Base-by-base conservation (phyloP, 116 monocot species). In the Posidonia oceanica region DNA sequence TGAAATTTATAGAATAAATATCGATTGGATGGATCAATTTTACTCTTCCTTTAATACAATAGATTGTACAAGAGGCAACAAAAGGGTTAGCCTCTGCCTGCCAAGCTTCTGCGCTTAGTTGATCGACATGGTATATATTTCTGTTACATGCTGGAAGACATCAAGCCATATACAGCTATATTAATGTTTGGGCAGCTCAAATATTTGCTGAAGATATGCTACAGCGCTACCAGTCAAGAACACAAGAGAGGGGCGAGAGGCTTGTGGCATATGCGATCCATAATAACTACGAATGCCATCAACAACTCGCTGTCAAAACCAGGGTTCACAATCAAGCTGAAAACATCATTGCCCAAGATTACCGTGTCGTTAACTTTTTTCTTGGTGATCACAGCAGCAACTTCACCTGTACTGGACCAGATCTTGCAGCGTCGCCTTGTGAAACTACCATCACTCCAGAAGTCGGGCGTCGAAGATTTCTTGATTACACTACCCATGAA, bases 401-500 rank as follows among this genome's bases (percentile, higher is more conserved):
- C 81, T 59, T 80, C 75, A n/a, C 81, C 85, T 10, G 72, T 54
- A 21, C 78, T 54, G 37, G 69, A 62, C 57, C 69, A 36, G 7
- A 95, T 75, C 70, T 79, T 81, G 84, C 95, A 95, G 55, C 75
- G 53, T 52, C 95, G 71, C 68, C 48, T 75, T 68, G 64, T 40
- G 69, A 88, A 95, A 39, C 80, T 74, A 7, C 95, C 95, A 10
- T 88, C 81, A 0, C 77, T 69, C 13, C 38, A 11, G 76, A 79
- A 88, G 7, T 75, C 78, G 0, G 83, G 81, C 21, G 22, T 22
- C 10, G n/a, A 5, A 0, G 76, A 55, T 13, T 57, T 69, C 10
- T 17, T 59, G 11, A 39, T 36, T 4, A 57, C 39, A 22, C 64
- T 40, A 15, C 69, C 71, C 81, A 88, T 74, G 72, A 76, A 85